Conservation (phyloP, 2,329 filamentous ascomycete species). For the Aspergillus jensenii region DNA sequence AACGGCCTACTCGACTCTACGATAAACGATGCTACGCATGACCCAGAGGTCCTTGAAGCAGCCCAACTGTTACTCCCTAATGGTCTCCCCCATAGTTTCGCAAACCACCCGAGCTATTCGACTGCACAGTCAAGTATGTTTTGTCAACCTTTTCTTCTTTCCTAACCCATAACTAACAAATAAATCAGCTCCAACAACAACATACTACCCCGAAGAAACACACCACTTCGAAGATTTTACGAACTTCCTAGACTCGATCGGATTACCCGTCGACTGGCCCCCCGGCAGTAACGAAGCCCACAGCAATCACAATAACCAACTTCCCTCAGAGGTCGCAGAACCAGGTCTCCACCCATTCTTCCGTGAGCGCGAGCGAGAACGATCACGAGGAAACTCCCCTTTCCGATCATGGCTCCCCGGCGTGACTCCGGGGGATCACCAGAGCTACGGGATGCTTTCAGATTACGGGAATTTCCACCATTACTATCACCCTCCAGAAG, state of each 20-base stretch:
- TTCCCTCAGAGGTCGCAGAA: conserved; percentile 25
- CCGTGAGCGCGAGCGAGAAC: conserved; percentile 6
- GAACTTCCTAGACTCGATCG: conserved; percentile 36
- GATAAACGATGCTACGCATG: conserved; percentile 24
- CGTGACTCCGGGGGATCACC: conserved; percentile 32
- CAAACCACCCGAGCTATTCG: conserved; percentile 20
- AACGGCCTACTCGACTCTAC: conserved; percentile 21
- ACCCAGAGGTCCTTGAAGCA: conserved; percentile 41
- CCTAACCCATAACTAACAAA: neutral
- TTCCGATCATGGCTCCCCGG: conserved; percentile 35
- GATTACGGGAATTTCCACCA: conserved; percentile 27
- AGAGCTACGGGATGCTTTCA: conserved; percentile 32
- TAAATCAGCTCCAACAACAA: conserved; percentile 25
- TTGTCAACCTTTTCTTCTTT: neutral
- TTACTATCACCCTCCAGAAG: conserved; percentile 3
- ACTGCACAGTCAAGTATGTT: conserved; percentile 17
- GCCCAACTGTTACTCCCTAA: conserved; percentile 34
- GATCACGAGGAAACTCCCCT: conserved; percentile 29
- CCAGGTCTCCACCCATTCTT: conserved; percentile 20
- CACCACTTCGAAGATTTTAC: conserved; percentile 39
- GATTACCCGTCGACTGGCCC: conserved; percentile 35
- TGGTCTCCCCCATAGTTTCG: conserved; percentile 22
- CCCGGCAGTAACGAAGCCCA: conserved; percentile 28
- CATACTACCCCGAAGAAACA: conserved; percentile 33
- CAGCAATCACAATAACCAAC: conserved; percentile 25